Evolutionary conservation across 257 asterid genomes (phyloP).

Genomic region (Mitragyna speciosa): DNA sequence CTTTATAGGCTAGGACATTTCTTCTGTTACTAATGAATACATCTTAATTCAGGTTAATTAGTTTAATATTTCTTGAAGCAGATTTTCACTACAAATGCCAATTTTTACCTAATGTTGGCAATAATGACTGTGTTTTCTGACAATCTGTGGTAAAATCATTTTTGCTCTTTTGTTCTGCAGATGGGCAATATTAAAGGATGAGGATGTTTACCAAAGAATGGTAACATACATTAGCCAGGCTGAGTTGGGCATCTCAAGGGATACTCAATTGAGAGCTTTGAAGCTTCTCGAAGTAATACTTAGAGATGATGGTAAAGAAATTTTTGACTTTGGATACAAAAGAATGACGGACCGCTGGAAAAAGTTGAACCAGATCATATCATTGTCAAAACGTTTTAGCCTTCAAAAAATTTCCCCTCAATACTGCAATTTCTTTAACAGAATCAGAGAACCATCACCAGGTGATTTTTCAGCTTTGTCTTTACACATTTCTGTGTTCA

Average conservation of each 20-base stretch:
- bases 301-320: constrained; percentile 34
- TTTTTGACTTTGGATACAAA: constrained; percentile 43
- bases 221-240: constrained; percentile 9
- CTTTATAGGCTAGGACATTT: neutral
- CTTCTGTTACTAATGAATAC: neutral
- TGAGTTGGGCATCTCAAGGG: constrained; percentile 61
- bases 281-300: constrained; percentile 46
- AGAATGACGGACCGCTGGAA: constrained; percentile 63
- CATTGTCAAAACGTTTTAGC: constrained; percentile 43
- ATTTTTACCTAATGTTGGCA: neutral
- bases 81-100: neutral
- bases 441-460: constrained; percentile 72
- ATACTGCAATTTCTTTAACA: constrained; percentile 51
- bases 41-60: no score
- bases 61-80: neutral
- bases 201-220: constrained; percentile 48
- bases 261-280: constrained; percentile 59
- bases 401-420: constrained; percentile 52
- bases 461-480: constrained; percentile 35
- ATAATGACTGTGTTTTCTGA: neutral
- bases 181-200: constrained; percentile 71
- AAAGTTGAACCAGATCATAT: constrained; percentile 38
- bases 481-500: no score
- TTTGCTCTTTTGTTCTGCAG: constrained; percentile 26
- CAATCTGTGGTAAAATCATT: neutral